Percentiles rank a stretch among this genome's conserved stretches.
phyloP scores from a whole-genome alignment of 2,329 filamentous ascomycete genomes.

The Aspergillus ochraceoroseus region DNA sequence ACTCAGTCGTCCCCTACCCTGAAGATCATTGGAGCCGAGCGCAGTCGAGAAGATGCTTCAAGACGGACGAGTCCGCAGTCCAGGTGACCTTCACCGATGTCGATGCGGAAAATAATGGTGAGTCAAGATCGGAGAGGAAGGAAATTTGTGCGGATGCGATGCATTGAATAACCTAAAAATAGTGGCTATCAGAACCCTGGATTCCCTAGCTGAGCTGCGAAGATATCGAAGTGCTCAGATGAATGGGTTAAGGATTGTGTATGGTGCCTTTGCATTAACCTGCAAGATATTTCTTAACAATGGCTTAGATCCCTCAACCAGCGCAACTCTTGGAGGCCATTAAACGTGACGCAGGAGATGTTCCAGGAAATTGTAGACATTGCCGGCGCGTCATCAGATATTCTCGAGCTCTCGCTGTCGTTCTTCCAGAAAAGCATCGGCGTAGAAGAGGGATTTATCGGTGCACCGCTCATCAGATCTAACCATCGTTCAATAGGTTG shows the following conservation, averaged over 20 bases:
- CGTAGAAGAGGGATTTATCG: constrained; percentile 26
- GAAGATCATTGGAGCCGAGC: constrained; percentile 12
- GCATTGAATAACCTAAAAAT: neutral
- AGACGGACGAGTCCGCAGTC: constrained; percentile 4
- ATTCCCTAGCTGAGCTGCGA: constrained; percentile 9
- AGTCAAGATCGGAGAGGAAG: too few species aligned
- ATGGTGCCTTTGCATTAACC: neutral
- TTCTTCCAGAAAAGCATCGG: constrained; percentile 26
- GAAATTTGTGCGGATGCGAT: too few species aligned
- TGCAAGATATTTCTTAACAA: neutral
- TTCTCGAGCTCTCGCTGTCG: constrained; percentile 23
- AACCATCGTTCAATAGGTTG: constrained; percentile 19
- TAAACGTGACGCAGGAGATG: constrained; percentile 25
- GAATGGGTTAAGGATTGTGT: constrained; percentile 16
- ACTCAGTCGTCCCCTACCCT: constrained; percentile 12
- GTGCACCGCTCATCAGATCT: constrained; percentile 15
- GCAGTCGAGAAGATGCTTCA: constrained; percentile 12
- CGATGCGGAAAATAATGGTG: constrained; percentile 6
- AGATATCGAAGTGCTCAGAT: neutral
- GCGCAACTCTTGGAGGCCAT: constrained; percentile 25
- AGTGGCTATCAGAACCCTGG: constrained; percentile 9
- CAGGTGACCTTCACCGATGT: constrained; percentile 16
- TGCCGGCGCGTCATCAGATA: constrained; percentile 17
- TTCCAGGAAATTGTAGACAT: constrained; percentile 20
- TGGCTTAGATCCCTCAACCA: constrained; percentile 26